Base-by-base conservation (phyloP, 768 basidiomycete genomes). In the Kwoniella bestiolae region DNA sequence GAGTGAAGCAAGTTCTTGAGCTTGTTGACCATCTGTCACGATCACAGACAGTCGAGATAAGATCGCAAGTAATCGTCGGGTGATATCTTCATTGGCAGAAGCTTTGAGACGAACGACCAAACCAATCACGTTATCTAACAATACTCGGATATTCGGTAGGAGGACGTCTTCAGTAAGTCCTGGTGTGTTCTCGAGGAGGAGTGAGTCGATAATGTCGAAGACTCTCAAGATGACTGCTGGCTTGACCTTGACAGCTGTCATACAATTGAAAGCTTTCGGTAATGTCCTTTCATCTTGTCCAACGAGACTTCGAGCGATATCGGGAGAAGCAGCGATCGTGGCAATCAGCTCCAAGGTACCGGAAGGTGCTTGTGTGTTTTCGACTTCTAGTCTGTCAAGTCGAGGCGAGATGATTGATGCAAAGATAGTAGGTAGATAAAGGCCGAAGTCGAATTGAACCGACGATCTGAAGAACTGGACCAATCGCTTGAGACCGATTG, bases 321-420 rank as follows among this genome's bases (percentile, higher is more conserved):
- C 84, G 2, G 82, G 83, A 18, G 86, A 83, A 16, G 83, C 78
- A 0, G 91, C 86, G 90, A 94, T 94, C 5, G 85, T 82, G 63
- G 87, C 85, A 81, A 96, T 90, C 23, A 97, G 83, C 41, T 96
- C 93, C 46, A 99, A 83, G 18, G 95, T 84, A 0, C 91, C 88
- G 0, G 94, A 95, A 0, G 95, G 94, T 0, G 91, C 86, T 79
- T 97, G 95, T 0, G 90, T 91, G 73, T 94, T 98, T 80, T 98
- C 96, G 46, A 82, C 84, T 65, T 90, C 88, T 26, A 98, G 83
- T 3, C 83, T 80, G 0, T 86, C 82, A 25, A 99, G 84, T 5
- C 96, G 90, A 0, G 95, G 94, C 0, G 89, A 87, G 72, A 98
- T 90, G 83, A 91, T 86, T 0, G 86, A 82, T 1, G 83, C 64